Conservation (phyloP, 345 rosid species). For the Linum trigynum region DNA sequence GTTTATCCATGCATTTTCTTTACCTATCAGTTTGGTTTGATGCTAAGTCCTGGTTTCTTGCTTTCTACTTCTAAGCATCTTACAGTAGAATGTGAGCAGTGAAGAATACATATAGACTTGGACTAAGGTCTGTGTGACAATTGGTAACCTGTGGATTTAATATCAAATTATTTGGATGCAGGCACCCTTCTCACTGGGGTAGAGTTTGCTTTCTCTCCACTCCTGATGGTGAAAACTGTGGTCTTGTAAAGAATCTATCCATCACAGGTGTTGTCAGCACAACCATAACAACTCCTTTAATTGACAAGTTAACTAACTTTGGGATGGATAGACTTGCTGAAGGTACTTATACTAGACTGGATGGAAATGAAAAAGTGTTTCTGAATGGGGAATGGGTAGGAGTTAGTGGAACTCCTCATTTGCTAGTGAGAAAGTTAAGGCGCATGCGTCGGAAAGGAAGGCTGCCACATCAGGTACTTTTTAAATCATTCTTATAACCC, state of each 20-base stretch:
- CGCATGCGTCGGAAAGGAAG: constrained; percentile 47
- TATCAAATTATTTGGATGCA: constrained; percentile 25
- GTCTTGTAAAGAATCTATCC: constrained; percentile 85
- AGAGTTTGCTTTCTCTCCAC: constrained; percentile 87
- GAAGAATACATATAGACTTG: constrained; percentile 15
- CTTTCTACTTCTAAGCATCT: constrained; percentile 11
- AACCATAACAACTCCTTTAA: constrained; percentile 35
- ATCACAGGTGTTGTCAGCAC: constrained; percentile 73
- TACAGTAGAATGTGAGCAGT: too few relatives aligned
- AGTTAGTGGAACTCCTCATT: constrained; percentile 44
- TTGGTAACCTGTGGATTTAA: constrained; percentile 4
- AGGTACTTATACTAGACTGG: constrained; percentile 39
- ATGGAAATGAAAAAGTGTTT: constrained; percentile 50
- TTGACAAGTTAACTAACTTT: constrained; percentile 33
- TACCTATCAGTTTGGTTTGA: neutral
- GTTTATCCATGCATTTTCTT: neutral
- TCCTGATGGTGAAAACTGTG: constrained; percentile 97
- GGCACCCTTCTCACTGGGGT: constrained; percentile 99
- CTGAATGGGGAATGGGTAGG: constrained; percentile 94
- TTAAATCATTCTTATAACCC: neutral
- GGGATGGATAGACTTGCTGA: constrained; percentile 64
- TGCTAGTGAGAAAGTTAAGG: constrained; percentile 50
- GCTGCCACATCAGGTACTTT: constrained; percentile 53
- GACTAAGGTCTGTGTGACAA: constrained; percentile 11
- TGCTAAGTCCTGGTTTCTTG: constrained; percentile 13